Evolutionary conservation across 2,329 filamentous ascomycete species (phyloP).

Genomic region (Tolypocladium sp.): DNA sequence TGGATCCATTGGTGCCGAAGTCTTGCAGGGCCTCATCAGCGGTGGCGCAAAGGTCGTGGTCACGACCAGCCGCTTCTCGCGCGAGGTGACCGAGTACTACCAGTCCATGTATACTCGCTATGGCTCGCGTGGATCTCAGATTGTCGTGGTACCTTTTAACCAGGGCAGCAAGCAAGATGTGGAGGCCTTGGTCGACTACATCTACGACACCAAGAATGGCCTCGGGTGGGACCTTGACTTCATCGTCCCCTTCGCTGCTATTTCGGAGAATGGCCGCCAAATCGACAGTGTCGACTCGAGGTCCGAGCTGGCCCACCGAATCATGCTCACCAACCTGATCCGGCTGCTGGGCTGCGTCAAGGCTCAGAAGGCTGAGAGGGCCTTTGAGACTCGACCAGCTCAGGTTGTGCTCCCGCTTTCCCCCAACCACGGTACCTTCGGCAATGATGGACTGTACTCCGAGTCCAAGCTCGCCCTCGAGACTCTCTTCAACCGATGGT

Average conservation of each 20-base stretch:
- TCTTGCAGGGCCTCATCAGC: slow-evolving; percentile 89
- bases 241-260: slow-evolving; percentile 92
- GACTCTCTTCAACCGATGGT: slow-evolving; percentile 97
- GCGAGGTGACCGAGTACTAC: slow-evolving; percentile 97
- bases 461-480: slow-evolving; percentile 96
- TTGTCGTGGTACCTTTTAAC: slow-evolving; percentile 98
- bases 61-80: slow-evolving; percentile 92
- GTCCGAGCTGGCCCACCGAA: slow-evolving; percentile 94
- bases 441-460: slow-evolving; percentile 94
- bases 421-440: slow-evolving; percentile 97
- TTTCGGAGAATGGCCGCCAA: slow-evolving; percentile 94
- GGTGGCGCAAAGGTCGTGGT: slow-evolving; percentile 96
- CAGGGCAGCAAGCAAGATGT: slow-evolving; percentile 98
- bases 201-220: slow-evolving; percentile 92
- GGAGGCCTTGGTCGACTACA: slow-evolving; percentile 87
- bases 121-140: slow-evolving; percentile 86
- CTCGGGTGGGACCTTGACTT: slow-evolving; percentile 98
- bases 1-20: slow-evolving; percentile 94
- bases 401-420: slow-evolving; percentile 94
- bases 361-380: slow-evolving; percentile 75
- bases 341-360: slow-evolving; percentile 88
- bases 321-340: slow-evolving; percentile 96
- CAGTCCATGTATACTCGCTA: slow-evolving; percentile 96
- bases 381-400: slow-evolving; percentile 89
- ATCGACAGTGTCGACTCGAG: slow-evolving; percentile 96